Conservation (phyloP, 495 filamentous ascomycete genomes). For the Aspergillus egyptiacus region DNA sequence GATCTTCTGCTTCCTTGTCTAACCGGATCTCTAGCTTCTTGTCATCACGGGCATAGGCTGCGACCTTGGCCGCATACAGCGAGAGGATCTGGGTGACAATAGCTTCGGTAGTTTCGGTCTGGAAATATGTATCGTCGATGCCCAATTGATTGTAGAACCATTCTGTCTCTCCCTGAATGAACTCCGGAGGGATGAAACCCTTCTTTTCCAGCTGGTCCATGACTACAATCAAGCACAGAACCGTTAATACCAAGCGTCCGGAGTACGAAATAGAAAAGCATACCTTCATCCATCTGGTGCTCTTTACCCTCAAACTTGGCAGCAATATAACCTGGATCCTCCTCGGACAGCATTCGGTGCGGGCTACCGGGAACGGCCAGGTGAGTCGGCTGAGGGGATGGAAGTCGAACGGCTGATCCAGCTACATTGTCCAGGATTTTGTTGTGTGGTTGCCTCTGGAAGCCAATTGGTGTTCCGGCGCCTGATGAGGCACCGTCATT, state of each 20-base stretch:
- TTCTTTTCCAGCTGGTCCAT: constrained; percentile 70
- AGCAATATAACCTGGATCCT: constrained; percentile 92
- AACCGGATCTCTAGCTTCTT: constrained; percentile 88
- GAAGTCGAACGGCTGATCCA: constrained; percentile 54
- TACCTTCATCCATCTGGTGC: constrained; percentile 86
- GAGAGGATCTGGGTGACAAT: constrained; percentile 93
- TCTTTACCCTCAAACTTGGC: constrained; percentile 92
- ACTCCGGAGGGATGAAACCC: constrained; percentile 78
- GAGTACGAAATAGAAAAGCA: constrained; percentile 21
- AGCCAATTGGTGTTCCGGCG: constrained; percentile 42
- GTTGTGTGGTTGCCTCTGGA: constrained; percentile 49
- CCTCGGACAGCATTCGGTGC: constrained; percentile 68
- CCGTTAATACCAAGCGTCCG: background rate
- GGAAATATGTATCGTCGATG: constrained; percentile 99
- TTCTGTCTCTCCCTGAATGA: constrained; percentile 75
- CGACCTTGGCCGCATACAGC: constrained; percentile 94
- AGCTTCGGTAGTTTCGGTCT: constrained; percentile 78
- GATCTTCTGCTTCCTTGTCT: constrained; percentile 90
- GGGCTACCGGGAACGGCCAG: constrained; percentile 65
- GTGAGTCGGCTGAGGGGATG: constrained; percentile 89
- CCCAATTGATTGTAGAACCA: constrained; percentile 98
- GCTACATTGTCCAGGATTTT: constrained; percentile 59
- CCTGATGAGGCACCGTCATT: constrained; percentile 36
- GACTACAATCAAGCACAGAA: constrained; percentile 35
- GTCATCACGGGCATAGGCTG: constrained; percentile 88